These are phyloP conservation scores for Gaertneriomyces semiglobifer DNA, from an alignment of 192 early-diverging fungal species.

Conservation along the genomic window DNA sequence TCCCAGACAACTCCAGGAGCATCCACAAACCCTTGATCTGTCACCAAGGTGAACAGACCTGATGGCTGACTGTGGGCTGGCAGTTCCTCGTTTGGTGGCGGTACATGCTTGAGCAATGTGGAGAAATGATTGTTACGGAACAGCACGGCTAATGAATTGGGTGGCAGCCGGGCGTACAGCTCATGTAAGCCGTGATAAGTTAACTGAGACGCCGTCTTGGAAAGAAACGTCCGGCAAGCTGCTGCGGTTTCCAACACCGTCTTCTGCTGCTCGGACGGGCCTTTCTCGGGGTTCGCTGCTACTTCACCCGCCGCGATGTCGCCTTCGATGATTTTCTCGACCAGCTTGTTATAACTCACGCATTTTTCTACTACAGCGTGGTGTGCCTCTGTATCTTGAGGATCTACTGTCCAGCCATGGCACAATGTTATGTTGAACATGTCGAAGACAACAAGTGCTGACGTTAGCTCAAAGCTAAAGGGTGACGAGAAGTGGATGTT, in stretches of 20 bases:
- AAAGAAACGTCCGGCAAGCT: conserved; percentile 67
- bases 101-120: conserved; percentile 32
- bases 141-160: conserved; percentile 63
- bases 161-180: conserved; percentile 62
- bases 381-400: conserved; percentile 56
- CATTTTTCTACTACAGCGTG: conserved; percentile 50
- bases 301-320: conserved; percentile 33
- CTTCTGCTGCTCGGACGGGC: neutral
- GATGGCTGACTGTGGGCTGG: too few species aligned
- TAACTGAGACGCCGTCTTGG: conserved; percentile 74
- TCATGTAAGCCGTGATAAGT: conserved; percentile 72
- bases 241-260: neutral
- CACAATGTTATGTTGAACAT: conserved; percentile 75
- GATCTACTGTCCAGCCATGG: conserved; percentile 88
- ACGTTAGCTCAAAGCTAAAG: conserved; percentile 71
- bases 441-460: conserved; percentile 67
- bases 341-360: conserved; percentile 74
- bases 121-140: conserved; percentile 90
- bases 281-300: conserved; percentile 2
- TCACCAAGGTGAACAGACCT: conserved; percentile 45
- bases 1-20: conserved; percentile 44
- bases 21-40: conserved; percentile 44
- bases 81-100: conserved; percentile 4
- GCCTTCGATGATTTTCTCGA: conserved; percentile 70
- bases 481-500: conserved; percentile 79